These are phyloP conservation scores for Scortechinia acanthostroma DNA, from an alignment of 2,329 filamentous ascomycete species.

Conservation along the genomic window DNA sequence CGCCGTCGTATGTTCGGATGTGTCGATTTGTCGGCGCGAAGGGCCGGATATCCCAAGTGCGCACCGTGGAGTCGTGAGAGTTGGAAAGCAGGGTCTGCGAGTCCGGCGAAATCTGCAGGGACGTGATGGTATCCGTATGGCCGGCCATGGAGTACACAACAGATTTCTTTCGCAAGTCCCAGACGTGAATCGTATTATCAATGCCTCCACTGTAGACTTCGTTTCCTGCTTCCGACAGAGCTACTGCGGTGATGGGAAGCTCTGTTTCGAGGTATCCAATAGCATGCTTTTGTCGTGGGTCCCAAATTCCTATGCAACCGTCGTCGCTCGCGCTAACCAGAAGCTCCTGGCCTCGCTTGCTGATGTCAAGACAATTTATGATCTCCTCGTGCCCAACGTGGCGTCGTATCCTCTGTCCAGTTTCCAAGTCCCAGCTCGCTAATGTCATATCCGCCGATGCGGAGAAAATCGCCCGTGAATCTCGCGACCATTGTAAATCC, in stretches of 20 bases:
- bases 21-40: constrained; percentile 85
- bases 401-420: constrained; percentile 81
- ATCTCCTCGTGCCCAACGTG: constrained; percentile 92
- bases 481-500: constrained; percentile 92
- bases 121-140: constrained; percentile 87
- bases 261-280: constrained; percentile 83
- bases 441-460: constrained; percentile 89
- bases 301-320: constrained; percentile 90
- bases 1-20: constrained; percentile 86
- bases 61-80: constrained; percentile 85
- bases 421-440: constrained; percentile 90
- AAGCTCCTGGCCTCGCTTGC: constrained; percentile 81
- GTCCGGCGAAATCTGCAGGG: constrained; percentile 84
- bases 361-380: constrained; percentile 87
- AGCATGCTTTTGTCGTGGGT: constrained; percentile 82
- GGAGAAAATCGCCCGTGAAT: constrained; percentile 83
- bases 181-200: constrained; percentile 94
- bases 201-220: constrained; percentile 92
- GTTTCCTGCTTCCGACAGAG: constrained; percentile 87
- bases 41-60: constrained; percentile 92
- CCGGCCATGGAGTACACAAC: constrained; percentile 82
- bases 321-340: constrained; percentile 90
- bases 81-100: constrained; percentile 85
- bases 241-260: constrained; percentile 85
- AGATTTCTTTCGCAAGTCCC: constrained; percentile 89